Conservation (phyloP, 345 rosid species). For the Brassica incana region DNA sequence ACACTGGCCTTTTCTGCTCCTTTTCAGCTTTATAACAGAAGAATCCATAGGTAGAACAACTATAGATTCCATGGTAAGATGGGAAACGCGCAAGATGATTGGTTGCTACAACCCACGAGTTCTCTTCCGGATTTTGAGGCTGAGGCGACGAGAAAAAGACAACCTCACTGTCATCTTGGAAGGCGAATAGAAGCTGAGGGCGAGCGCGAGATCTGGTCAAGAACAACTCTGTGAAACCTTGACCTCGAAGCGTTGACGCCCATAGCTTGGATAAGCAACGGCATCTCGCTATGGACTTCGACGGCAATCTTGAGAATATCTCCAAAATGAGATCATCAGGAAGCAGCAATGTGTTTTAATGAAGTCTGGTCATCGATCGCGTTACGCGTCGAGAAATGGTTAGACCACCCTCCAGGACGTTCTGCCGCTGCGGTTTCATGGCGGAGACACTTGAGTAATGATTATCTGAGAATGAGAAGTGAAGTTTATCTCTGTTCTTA, state of each 20-base stretch:
- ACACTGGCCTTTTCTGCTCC: too few relatives aligned
- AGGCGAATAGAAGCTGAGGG: not conserved
- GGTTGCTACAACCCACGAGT: not conserved
- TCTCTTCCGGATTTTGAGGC: not conserved
- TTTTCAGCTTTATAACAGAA: too few relatives aligned
- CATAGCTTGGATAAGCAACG: not conserved
- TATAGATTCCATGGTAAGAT: too few relatives aligned
- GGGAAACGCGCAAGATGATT: too few relatives aligned
- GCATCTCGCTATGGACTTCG: not conserved
- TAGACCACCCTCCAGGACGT: not conserved
- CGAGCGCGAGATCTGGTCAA: not conserved
- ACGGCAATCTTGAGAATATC: not conserved
- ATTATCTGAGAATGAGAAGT: not conserved
- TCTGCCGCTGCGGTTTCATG: not conserved
- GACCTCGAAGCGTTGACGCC: not conserved
- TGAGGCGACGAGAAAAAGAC: not conserved
- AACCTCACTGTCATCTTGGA: not conserved
- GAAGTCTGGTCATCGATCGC: not conserved
- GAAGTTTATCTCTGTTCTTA: not conserved
- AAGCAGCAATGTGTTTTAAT: not conserved
- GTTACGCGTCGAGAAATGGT: not conserved
- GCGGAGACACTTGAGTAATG: not conserved
- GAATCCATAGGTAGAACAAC: too few relatives aligned
- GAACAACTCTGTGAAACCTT: not conserved
- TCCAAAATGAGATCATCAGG: not conserved